These are phyloP conservation scores for Phytopythium boreale DNA, from an alignment of 352 stramenopile species.

Conservation along the genomic window DNA sequence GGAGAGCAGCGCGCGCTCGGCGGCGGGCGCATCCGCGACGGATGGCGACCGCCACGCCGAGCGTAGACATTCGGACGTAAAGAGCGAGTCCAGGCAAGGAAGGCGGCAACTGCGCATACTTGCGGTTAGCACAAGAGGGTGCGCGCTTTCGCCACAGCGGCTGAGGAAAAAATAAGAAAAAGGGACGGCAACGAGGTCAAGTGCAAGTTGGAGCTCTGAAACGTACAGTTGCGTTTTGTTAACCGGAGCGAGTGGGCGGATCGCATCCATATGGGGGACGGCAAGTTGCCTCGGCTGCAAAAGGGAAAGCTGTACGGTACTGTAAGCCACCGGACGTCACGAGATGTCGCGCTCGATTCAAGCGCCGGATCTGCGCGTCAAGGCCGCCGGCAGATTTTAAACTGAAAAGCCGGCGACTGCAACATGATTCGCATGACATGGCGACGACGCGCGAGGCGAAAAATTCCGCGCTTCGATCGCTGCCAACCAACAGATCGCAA, in stretches of 20 bases:
- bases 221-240: neutral
- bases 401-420: neutral
- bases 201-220: neutral
- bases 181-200: neutral
- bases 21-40: too few relatives aligned
- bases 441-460: neutral
- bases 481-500: neutral
- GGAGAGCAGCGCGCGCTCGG: neutral
- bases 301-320: neutral
- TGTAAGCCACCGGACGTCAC: neutral
- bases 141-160: neutral
- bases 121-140: neutral
- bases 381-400: neutral
- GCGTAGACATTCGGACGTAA: neutral
- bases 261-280: neutral
- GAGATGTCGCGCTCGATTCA: slow-evolving; percentile 4
- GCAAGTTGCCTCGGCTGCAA: neutral
- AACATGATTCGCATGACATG: neutral
- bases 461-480: neutral
- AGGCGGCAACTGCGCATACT: neutral
- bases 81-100: neutral
- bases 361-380: neutral
- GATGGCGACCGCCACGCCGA: too few relatives aligned
- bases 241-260: neutral
- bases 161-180: neutral